phyloP scores from a whole-genome alignment of 2,329 filamentous ascomycete genomes.

The Calonectria honghensis region DNA sequence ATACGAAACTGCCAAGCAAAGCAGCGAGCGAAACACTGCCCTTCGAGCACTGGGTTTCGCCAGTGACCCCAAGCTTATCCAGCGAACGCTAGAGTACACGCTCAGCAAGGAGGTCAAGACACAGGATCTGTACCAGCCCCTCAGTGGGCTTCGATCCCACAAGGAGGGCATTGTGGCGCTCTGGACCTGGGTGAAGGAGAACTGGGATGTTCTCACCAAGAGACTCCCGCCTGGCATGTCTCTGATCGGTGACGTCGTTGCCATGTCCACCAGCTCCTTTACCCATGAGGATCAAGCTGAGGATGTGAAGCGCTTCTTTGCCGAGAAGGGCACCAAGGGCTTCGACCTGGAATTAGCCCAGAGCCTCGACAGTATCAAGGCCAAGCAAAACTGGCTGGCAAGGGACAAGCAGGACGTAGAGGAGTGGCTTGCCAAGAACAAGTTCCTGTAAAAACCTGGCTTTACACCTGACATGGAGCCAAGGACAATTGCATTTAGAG shows the following conservation, averaged over 20 bases:
- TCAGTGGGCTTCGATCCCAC: conserved; percentile 85
- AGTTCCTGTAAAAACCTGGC: conserved; percentile 50
- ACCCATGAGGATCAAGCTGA: conserved; percentile 84
- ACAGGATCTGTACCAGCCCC: conserved; percentile 94
- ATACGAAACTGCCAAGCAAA: conserved; percentile 73
- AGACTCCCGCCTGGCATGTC: conserved; percentile 89
- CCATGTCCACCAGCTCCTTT: conserved; percentile 88
- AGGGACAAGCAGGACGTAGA: conserved; percentile 82
- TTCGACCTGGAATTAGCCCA: conserved; percentile 94
- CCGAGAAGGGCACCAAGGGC: conserved; percentile 85
- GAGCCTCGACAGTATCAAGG: conserved; percentile 87
- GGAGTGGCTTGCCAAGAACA: conserved; percentile 68
- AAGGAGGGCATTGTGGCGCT: conserved; percentile 86
- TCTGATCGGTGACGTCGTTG: conserved; percentile 90
- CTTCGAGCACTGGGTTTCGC: conserved; percentile 88
- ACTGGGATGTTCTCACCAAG: conserved; percentile 90
- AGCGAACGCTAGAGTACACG: conserved; percentile 85
- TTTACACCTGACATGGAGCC: not conserved
- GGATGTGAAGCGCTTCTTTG: conserved; percentile 88
- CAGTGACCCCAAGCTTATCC: conserved; percentile 85
- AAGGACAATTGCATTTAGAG: conserved; percentile 11
- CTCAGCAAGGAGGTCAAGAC: conserved; percentile 90
- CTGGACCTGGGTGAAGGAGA: conserved; percentile 88
- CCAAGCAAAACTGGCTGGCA: conserved; percentile 78
- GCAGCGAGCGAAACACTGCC: conserved; percentile 92